A percentile compares a stretch with the other conserved stretches of the same genome.
These are phyloP conservation scores for Talaromyces sp. DNA, from an alignment of 2,329 filamentous ascomycete species.

Conservation along the genomic window DNA sequence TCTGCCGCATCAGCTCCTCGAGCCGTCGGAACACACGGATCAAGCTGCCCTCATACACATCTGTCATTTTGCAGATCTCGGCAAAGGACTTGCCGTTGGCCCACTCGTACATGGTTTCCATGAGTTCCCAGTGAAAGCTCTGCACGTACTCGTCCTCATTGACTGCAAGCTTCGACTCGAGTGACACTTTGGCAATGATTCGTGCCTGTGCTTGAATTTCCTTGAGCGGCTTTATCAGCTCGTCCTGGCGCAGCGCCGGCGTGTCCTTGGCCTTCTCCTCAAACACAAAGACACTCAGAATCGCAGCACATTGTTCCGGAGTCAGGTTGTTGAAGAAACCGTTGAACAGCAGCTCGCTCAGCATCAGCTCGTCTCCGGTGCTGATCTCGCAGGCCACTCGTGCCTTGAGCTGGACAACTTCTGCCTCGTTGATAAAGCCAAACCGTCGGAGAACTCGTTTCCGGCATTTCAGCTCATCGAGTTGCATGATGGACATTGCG, in stretches of 20 bases:
- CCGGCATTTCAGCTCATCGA: slow-evolving; percentile 92
- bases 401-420: slow-evolving; percentile 94
- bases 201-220: slow-evolving; percentile 84
- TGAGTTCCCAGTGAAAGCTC: slow-evolving; percentile 87
- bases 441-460: slow-evolving; percentile 92
- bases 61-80: slow-evolving; percentile 98
- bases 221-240: slow-evolving; percentile 76
- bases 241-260: slow-evolving; percentile 63
- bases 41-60: slow-evolving; percentile 92
- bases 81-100: slow-evolving; percentile 83
- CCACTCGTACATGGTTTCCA: slow-evolving; percentile 95
- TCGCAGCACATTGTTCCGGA: slow-evolving; percentile 78
- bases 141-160: slow-evolving; percentile 92
- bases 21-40: slow-evolving; percentile 94
- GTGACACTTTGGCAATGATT: slow-evolving; percentile 84
- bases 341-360: slow-evolving; percentile 92
- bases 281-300: slow-evolving; percentile 92
- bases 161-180: slow-evolving; percentile 88
- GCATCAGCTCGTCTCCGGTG: slow-evolving; percentile 87
- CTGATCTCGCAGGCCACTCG: slow-evolving; percentile 97
- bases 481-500: slow-evolving; percentile 80
- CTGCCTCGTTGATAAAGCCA: slow-evolving; percentile 90
- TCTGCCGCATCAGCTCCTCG: slow-evolving; percentile 89
- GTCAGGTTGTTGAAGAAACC: slow-evolving; percentile 95
- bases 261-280: slow-evolving; percentile 86